phyloP scores from a whole-genome alignment of 805 yeast species.

The Schizosaccharomyces cryophilus region DNA sequence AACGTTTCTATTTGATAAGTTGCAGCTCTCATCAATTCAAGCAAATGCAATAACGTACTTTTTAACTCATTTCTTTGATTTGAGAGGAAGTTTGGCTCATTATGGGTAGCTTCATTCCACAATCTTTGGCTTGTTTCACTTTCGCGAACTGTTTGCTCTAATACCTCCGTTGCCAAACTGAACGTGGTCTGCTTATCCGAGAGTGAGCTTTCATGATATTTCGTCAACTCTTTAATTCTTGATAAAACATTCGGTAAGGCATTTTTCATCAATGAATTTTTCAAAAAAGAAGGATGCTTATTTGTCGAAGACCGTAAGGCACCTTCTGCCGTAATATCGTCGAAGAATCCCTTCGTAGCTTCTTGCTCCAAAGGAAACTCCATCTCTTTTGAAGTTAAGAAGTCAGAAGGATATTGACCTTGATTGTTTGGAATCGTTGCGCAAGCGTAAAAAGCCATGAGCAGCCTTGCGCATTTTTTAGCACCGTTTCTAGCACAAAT shows the following conservation, averaged over 20 bases:
- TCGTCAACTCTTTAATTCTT: constrained; percentile 17
- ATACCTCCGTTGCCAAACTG: not conserved
- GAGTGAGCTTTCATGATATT: constrained; percentile 31
- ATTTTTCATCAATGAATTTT: constrained; percentile 7
- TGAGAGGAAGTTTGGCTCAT: not conserved
- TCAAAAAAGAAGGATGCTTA: not conserved
- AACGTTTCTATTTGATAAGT: not conserved
- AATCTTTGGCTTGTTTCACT: not conserved
- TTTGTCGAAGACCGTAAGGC: not conserved
- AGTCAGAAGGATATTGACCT: constrained; percentile 19
- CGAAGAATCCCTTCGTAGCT: constrained; percentile 4
- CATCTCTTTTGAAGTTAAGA: constrained; percentile 8
- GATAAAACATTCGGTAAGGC: constrained; percentile 18
- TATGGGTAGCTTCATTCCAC: not conserved
- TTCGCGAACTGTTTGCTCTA: not conserved
- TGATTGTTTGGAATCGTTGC: constrained; percentile 20
- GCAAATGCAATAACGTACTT: not conserved
- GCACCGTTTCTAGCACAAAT: constrained; percentile 40
- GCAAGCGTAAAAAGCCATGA: constrained; percentile 25
- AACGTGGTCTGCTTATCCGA: constrained; percentile 21
- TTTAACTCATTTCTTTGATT: not conserved
- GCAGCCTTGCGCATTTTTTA: constrained; percentile 19
- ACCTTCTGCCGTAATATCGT: too few relatives aligned
- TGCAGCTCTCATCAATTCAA: not conserved
- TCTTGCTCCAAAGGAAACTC: constrained; percentile 11